Conservation (phyloP, 2,329 filamentous ascomycete genomes). For the Cercospora sojina region DNA sequence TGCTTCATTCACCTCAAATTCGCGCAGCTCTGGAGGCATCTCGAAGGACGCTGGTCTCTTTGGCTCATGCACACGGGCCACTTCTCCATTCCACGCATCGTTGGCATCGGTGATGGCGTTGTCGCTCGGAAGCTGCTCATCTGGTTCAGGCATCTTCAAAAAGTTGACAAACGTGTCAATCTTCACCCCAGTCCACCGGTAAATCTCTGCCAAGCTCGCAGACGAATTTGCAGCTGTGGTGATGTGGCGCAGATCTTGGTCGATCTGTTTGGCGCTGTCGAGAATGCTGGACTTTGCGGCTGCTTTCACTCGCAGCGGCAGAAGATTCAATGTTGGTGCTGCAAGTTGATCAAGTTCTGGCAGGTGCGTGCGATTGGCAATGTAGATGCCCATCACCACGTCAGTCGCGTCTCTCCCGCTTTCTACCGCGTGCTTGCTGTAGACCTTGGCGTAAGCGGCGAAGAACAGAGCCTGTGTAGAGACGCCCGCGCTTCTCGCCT, state of each 20-base stretch:
- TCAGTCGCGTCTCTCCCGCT: slow-evolving; percentile 28
- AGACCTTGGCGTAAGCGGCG: slow-evolving; percentile 63
- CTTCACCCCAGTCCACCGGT: slow-evolving; percentile 69
- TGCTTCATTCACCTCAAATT: slow-evolving; percentile 16
- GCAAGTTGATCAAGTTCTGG: slow-evolving; percentile 52
- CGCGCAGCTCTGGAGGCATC: slow-evolving; percentile 16
- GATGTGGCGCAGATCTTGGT: slow-evolving; percentile 66
- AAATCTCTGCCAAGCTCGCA: slow-evolving; percentile 69
- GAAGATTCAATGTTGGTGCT: slow-evolving; percentile 74
- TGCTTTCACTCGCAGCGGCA: slow-evolving; percentile 64
- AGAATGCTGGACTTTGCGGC: slow-evolving; percentile 41
- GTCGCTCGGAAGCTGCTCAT: slow-evolving; percentile 15
- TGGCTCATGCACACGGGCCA: slow-evolving; percentile 8
- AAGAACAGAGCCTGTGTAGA: slow-evolving; percentile 74
- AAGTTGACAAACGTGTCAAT: slow-evolving; percentile 82
- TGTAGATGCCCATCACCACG: slow-evolving; percentile 73
- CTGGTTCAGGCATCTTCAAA: slow-evolving; percentile 53
- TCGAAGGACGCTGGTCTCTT: slow-evolving; percentile 20
- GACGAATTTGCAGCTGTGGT: slow-evolving; percentile 54
- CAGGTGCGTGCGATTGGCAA: slow-evolving; percentile 69
- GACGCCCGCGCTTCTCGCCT: slow-evolving; percentile 56
- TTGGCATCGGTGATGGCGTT: slow-evolving; percentile 28
- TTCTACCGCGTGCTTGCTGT: slow-evolving; percentile 36
- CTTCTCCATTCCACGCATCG: slow-evolving; percentile 27
- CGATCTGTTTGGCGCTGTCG: slow-evolving; percentile 60